These are phyloP conservation scores for Neophaeococcomyces mojaviensis DNA, from an alignment of 2,329 filamentous ascomycete genomes.

Conservation along the genomic window DNA sequence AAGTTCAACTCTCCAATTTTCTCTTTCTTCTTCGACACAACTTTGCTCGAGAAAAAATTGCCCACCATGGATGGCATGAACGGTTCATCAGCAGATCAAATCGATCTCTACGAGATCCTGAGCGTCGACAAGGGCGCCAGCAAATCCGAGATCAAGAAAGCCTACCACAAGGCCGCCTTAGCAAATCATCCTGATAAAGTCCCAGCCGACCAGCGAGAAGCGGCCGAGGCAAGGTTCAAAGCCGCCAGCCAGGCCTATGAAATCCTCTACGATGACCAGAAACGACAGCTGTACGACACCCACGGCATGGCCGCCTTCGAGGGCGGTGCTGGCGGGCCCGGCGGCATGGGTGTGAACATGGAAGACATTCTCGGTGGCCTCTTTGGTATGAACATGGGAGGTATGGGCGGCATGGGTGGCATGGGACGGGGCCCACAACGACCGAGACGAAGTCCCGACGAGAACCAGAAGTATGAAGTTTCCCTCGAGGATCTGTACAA, in stretches of 20 bases:
- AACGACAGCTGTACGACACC: conserved; percentile 81
- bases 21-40: no score
- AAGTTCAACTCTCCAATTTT: no score
- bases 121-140: conserved; percentile 54
- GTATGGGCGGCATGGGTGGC: conserved; percentile 46
- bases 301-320: conserved; percentile 97
- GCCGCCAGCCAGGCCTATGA: conserved; percentile 89
- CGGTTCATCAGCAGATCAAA: conserved; percentile 10
- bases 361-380: conserved; percentile 72
- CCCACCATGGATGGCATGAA: conserved; percentile 6
- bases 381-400: conserved; percentile 55
- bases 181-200: conserved; percentile 92
- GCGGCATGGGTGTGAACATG: conserved; percentile 70
- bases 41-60: no score
- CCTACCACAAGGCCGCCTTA: conserved; percentile 90
- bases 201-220: conserved; percentile 71
- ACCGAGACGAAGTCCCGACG: conserved; percentile 67
- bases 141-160: conserved; percentile 42
- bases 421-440: conserved; percentile 46
- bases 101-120: conserved; percentile 35
- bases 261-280: conserved; percentile 92
- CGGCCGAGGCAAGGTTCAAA: conserved; percentile 90
- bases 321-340: conserved; percentile 55
- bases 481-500: conserved; percentile 94
- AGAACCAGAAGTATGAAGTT: conserved; percentile 86